Evolutionary conservation across 345 rosid species (phyloP).

Genomic region (Ceriops zippeliana): DNA sequence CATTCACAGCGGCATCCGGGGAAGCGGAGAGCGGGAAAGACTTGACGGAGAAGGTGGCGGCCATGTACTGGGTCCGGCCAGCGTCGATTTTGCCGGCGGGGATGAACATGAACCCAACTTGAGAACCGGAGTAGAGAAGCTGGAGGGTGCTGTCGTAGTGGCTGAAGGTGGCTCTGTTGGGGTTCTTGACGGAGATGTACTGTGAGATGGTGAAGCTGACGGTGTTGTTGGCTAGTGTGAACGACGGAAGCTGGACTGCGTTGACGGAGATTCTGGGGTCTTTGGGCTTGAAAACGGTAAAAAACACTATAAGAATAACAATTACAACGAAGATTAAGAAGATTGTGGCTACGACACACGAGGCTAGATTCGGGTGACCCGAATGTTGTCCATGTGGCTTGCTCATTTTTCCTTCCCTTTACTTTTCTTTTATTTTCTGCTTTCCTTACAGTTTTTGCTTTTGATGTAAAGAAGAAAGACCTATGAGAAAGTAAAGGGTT

Average conservation of each 20-base stretch:
- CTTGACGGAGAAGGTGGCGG: slow-evolving; percentile 82
- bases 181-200: slow-evolving; percentile 78
- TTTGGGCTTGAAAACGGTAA: slow-evolving; percentile 84
- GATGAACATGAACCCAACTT: slow-evolving; percentile 92
- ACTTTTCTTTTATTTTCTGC: too few species aligned
- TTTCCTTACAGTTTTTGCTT: not conserved
- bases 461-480: not conserved
- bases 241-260: slow-evolving; percentile 90
- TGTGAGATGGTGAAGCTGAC: slow-evolving; percentile 89
- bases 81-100: slow-evolving; percentile 91
- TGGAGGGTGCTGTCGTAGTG: slow-evolving; percentile 91
- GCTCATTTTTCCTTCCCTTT: slow-evolving; percentile 22
- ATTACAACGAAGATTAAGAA: slow-evolving; percentile 71
- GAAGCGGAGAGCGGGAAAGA: slow-evolving; percentile 53
- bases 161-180: slow-evolving; percentile 75
- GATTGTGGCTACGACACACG: slow-evolving; percentile 83
- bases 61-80: slow-evolving; percentile 80
- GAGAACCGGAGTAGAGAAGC: slow-evolving; percentile 80
- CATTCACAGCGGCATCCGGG: slow-evolving; percentile 22
- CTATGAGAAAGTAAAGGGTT: not conserved
- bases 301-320: slow-evolving; percentile 68
- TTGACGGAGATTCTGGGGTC: slow-evolving; percentile 86
- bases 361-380: slow-evolving; percentile 77
- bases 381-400: slow-evolving; percentile 39
- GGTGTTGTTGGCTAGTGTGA: slow-evolving; percentile 76